Base-by-base conservation (phyloP, 306 rosid species). In the Rubus idaeus region DNA sequence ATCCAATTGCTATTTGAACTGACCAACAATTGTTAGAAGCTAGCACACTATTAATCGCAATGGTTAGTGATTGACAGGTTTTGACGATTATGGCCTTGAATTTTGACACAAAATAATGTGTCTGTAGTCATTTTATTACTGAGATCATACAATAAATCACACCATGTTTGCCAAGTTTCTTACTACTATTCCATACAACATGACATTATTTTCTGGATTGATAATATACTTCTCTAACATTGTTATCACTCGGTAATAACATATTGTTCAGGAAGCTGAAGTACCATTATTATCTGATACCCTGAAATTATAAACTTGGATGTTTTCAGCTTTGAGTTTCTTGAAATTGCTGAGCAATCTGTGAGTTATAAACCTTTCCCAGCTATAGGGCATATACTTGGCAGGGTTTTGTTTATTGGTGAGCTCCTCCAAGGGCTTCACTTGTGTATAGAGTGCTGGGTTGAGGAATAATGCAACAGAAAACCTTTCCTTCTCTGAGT, bases 401-500 rank as follows among this genome's bases (percentile, higher is more conserved):
- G 93, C 77, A 35, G 90, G 91, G 79, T 88, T 87, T 55, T 12
- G 72, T 16, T 88, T 77, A 21, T 63, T 17, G 37, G 64, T 71
- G 58, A 92, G 75, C 85, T 87, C 93, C 77, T 87, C 85, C 55
- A 87, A 79, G 21, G 97, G 93, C 84, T 79, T 63, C 70, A 92
- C 90, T 62, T 79, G 73, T 17, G 82, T 77, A 69, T 88, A 71
- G 58, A 83, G 90, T 47, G 91, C 85, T 0, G 97, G 98, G 51
- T 77, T 77, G 41, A 89, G 68, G 70, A 91, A 90, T 81, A 86
- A 89, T 0, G 98, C 93, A 81, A 93, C 81, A 0, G 97, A 93
- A 72, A 86, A 74, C 78, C 97, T 93, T 21, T 86, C 96, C 75
- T 60, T 88, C 56, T 78, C 89, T 11, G 80, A 77, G 73, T 93